Base-by-base conservation (phyloP, 805 yeast species). In the Hanseniaspora guilliermondii region DNA sequence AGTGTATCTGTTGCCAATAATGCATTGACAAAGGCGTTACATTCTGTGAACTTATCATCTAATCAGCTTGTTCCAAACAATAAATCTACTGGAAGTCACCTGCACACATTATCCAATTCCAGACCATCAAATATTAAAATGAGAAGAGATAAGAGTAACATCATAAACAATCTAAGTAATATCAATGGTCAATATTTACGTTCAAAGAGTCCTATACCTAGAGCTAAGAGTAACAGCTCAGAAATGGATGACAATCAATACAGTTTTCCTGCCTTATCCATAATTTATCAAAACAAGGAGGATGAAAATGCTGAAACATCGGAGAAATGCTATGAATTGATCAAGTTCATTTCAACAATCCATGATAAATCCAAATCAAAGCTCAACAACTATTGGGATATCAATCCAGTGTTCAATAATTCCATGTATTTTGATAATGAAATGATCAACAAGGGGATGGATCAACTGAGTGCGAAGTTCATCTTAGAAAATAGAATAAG, bases 301-400 rank as follows among this genome's bases (percentile, higher is more conserved):
- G 54, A 50, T 7, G 54, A 50, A 17, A 44, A 50, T 44, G 54
- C 54, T 4, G 54, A 50, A 44, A 50, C 54, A 19, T 42, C 48
- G 27, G 54, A 50, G 27, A 50, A 50, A 16, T 50, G 54, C 21
- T 50, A 50, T 37, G 54, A 50, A 17, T n/a, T 50, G 6, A 50
- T 50, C 9, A 42, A 44, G 22, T 50, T 50, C 22, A 50, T 50
- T 21, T 50, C 54, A 25, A 42, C 54, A 14, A 50, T 50, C 14
- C 54, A 50, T 16, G 54, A 50, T 19, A 50, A 50, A 27, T 50
- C 48, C 3, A 42, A 50, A 21, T 11, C 48, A 12, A 50, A 35
- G 7, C 19, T 50, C 6, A 44, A 41, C 33, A 30, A 30, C 7
- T 50, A 50, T 25, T 50, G 54, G 54, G 44, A 50, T 14, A 44